Evolutionary conservation across 1,139 yeast species (phyloP).

Genomic region (Pichia sp.): DNA sequence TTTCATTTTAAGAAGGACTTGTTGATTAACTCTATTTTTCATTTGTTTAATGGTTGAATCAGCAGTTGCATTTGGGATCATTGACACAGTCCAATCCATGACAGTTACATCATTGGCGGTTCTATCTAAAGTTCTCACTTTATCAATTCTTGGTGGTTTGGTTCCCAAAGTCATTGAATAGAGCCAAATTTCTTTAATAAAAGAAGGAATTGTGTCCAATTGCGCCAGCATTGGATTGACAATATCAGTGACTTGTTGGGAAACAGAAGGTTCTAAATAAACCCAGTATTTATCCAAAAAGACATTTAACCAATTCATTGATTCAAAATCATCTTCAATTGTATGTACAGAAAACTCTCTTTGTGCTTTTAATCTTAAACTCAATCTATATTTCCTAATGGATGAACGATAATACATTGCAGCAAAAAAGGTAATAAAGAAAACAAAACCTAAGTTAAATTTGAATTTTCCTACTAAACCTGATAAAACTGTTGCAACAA

Average conservation of each 20-base stretch:
- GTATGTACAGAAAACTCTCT: constrained; percentile 75
- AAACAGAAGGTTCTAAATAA: constrained; percentile 81
- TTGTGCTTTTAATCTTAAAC: constrained; percentile 71
- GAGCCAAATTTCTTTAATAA: constrained; percentile 74
- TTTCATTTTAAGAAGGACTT: constrained; percentile 58
- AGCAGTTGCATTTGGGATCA: constrained; percentile 81
- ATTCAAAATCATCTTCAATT: constrained; percentile 83
- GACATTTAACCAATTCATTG: constrained; percentile 91
- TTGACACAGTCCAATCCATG: constrained; percentile 90
- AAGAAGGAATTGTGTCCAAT: constrained; percentile 69
- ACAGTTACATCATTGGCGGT: constrained; percentile 89
- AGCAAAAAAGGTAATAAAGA: constrained; percentile 55
- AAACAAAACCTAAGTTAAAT: constrained; percentile 75
- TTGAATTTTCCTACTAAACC: constrained; percentile 75
- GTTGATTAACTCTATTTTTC: constrained; percentile 77
- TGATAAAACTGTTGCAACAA: constrained; percentile 61
- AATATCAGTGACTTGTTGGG: constrained; percentile 78
- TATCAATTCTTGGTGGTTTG: constrained; percentile 89
- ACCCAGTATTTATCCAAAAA: constrained; percentile 89
- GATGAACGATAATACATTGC: constrained; percentile 76
- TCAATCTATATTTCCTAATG: constrained; percentile 68
- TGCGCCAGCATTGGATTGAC: constrained; percentile 76
- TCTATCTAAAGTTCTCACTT: constrained; percentile 79
- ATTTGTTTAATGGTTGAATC: constrained; percentile 81
- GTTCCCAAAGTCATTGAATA: constrained; percentile 89